A percentile compares a stretch with the other conserved stretches of the same genome.
Evolutionary conservation across 176 grass and related monocot genomes (phyloP).

Genomic region (Cenchrus americanus): DNA sequence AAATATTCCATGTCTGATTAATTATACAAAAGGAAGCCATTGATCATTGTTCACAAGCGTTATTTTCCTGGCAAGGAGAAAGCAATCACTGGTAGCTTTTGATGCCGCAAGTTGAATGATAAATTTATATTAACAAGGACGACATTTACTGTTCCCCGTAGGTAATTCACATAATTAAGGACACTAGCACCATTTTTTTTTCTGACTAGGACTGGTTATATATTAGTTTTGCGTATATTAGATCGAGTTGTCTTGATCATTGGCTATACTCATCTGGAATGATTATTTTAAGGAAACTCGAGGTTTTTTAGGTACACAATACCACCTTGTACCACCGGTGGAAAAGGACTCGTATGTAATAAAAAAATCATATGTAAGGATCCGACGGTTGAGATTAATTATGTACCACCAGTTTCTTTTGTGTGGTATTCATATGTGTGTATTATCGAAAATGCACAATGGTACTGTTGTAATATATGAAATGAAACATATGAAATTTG

Average conservation of each 20-base stretch:
- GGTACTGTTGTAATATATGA: too few species aligned
- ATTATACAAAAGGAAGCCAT: background rate
- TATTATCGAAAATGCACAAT: too few species aligned
- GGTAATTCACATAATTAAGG: too few species aligned
- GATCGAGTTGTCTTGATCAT: background rate
- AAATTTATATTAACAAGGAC: conserved; percentile 37
- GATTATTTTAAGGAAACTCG: background rate
- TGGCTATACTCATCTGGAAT: background rate
- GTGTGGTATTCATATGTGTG: too few species aligned
- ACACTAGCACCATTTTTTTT: background rate
- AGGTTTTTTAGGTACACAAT: too few species aligned
- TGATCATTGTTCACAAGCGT: conserved; percentile 15
- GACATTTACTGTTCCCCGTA: too few species aligned
- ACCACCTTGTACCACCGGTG: too few species aligned
- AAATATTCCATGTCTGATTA: conserved; percentile 9
- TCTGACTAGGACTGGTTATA: background rate
- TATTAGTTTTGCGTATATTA: background rate
- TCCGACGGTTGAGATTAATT: too few species aligned
- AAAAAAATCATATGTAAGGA: too few species aligned
- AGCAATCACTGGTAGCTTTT: background rate
- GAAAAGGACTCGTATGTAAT: too few species aligned
- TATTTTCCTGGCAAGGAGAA: conserved; percentile 21
- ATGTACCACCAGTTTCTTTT: too few species aligned
- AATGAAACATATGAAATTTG: too few species aligned
- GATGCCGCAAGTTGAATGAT: background rate